These are phyloP conservation scores for Penicillium canariense DNA, from an alignment of 495 filamentous ascomycete genomes.

Conservation along the genomic window DNA sequence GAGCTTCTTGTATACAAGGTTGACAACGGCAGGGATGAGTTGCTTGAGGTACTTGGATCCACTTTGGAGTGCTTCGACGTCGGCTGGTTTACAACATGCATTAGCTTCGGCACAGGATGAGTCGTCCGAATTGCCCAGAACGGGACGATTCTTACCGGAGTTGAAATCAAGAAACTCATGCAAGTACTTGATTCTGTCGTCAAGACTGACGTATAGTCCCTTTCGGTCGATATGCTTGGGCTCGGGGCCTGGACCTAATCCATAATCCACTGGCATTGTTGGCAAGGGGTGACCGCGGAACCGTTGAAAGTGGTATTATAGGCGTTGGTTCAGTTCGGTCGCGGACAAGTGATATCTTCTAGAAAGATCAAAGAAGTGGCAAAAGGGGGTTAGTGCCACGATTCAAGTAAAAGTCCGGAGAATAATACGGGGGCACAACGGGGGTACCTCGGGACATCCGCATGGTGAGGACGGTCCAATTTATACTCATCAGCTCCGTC, in stretches of 20 bases:
- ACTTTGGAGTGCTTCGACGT: slow-evolving; percentile 63
- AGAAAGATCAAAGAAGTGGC: background rate
- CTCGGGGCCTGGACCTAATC: slow-evolving; percentile 17
- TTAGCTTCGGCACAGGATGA: background rate
- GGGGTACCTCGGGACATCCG: slow-evolving; percentile 19
- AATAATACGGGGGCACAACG: slow-evolving; percentile 17
- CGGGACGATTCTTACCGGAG: slow-evolving; percentile 46
- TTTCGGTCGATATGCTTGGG: slow-evolving; percentile 64
- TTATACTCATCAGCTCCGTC: slow-evolving; percentile 10
- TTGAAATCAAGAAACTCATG: slow-evolving; percentile 73
- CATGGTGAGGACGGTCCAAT: slow-evolving; percentile 12
- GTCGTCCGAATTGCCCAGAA: background rate
- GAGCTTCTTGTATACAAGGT: slow-evolving; percentile 76
- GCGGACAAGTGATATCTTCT: background rate
- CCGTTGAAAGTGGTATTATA: background rate
- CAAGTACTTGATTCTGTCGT: slow-evolving; percentile 65
- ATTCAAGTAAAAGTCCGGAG: background rate
- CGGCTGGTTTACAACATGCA: slow-evolving; percentile 41
- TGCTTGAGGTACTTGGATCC: slow-evolving; percentile 71
- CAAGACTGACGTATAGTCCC: slow-evolving; percentile 64
- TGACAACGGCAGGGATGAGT: slow-evolving; percentile 63
- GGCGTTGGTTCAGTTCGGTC: background rate
- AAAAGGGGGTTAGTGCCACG: background rate
- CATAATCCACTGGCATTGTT: slow-evolving; percentile 15
- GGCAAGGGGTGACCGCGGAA: background rate